phyloP scores from a whole-genome alignment of 345 rosid genomes.

The Pistacia integerrima region DNA sequence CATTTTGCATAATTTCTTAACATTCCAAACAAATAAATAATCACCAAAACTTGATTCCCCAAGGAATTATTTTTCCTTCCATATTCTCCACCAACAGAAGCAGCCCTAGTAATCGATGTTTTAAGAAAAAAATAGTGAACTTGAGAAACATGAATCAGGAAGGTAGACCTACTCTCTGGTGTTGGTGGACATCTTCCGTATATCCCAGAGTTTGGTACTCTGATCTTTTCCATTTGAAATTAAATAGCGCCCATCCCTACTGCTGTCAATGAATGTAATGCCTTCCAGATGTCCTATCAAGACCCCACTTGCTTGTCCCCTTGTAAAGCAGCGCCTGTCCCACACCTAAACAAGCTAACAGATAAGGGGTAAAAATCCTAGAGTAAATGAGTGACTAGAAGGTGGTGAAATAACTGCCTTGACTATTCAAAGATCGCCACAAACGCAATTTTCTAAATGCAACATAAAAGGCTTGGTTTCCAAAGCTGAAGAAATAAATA shows the following conservation, averaged over 20 bases:
- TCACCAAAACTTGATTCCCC: not conserved
- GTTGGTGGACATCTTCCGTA: conserved; percentile 62
- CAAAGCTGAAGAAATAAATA: not conserved
- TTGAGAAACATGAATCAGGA: too few relatives aligned
- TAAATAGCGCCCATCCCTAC: conserved; percentile 63
- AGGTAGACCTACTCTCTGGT: conserved; percentile 32
- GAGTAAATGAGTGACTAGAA: conserved; percentile 1
- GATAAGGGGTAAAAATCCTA: not conserved
- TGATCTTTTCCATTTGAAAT: conserved; percentile 83
- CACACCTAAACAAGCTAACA: conserved; percentile 47
- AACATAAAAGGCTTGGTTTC: not conserved
- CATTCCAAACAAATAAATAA: not conserved
- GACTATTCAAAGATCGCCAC: not conserved
- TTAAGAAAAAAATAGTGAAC: too few relatives aligned
- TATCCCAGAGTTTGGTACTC: conserved; percentile 74
- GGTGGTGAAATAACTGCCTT: not conserved
- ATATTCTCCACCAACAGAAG: not conserved
- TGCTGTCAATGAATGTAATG: conserved; percentile 65
- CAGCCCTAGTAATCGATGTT: too few relatives aligned
- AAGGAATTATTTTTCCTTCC: not conserved
- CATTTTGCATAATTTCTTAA: not conserved
- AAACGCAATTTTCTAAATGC: not conserved
- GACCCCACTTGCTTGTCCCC: conserved; percentile 58
- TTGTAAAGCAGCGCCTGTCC: conserved; percentile 66
- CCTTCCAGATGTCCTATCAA: conserved; percentile 74